Evolutionary conservation across 176 grass and related monocot species (phyloP).

Genomic region (Oryza rufipogon): DNA sequence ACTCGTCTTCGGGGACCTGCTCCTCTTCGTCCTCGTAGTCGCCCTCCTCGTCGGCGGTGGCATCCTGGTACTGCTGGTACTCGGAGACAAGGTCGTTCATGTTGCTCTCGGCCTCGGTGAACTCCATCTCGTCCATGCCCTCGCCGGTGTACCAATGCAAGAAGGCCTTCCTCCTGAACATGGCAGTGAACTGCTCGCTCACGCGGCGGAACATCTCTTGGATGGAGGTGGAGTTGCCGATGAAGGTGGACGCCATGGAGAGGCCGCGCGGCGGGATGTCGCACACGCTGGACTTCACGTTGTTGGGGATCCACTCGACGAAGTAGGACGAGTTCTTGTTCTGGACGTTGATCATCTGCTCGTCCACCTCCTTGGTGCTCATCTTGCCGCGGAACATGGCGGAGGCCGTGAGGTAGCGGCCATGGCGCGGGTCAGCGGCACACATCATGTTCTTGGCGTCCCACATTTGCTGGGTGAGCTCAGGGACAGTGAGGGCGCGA

Average conservation of each 20-base stretch:
- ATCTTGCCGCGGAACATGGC: constrained; percentile 95
- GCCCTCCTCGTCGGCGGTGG: constrained; percentile 70
- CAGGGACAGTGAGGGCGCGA: constrained; percentile 82
- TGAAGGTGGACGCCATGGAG: constrained; percentile 87
- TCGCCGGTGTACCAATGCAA: constrained; percentile 96
- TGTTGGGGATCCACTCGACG: constrained; percentile 89
- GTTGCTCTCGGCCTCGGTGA: constrained; percentile 86
- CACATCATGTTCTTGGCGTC: constrained; percentile 98
- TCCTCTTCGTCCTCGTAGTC: constrained; percentile 87
- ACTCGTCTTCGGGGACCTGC: constrained; percentile 49
- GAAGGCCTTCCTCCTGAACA: constrained; percentile 96
- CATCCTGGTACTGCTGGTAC: constrained; percentile 96
- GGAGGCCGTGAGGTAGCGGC: constrained; percentile 78
- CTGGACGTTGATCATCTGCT: constrained; percentile 93
- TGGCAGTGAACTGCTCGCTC: constrained; percentile 91
- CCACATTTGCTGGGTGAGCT: constrained; percentile 97
- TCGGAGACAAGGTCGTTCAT: constrained; percentile 91
- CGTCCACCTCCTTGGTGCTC: constrained; percentile 87
- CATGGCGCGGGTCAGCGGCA: constrained; percentile 71
- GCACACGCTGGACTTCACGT: constrained; percentile 85
- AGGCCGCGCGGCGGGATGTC: constrained; percentile 78
- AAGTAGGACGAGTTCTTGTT: constrained; percentile 97
- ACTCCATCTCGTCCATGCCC: constrained; percentile 98
- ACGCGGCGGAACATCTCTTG: constrained; percentile 96
- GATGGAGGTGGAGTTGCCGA: constrained; percentile 87